These are phyloP conservation scores for Zymoseptoria brevis DNA, from an alignment of 2,329 filamentous ascomycete species.

Conservation along the genomic window DNA sequence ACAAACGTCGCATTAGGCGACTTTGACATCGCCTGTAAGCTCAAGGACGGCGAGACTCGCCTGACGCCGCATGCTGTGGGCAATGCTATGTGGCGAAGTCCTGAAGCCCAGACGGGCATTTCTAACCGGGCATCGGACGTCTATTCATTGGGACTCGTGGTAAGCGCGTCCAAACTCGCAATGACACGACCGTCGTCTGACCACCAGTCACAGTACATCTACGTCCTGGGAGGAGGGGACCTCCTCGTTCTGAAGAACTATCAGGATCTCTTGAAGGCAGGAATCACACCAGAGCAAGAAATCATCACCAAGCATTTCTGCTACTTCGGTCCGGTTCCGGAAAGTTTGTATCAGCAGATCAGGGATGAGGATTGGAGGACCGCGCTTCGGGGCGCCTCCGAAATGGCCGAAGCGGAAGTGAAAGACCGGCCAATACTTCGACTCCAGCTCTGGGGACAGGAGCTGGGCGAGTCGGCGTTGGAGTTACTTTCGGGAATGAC, in stretches of 20 bases:
- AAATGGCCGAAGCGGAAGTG: constrained; percentile 24
- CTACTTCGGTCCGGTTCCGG: constrained; percentile 30
- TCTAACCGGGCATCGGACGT: constrained; percentile 32
- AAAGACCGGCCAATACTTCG: constrained; percentile 24
- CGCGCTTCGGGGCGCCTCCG: constrained; percentile 20
- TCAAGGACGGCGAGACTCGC: constrained; percentile 21
- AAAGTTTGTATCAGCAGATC: constrained; percentile 27
- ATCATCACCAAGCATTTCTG: constrained; percentile 29
- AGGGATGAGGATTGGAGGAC: constrained; percentile 21
- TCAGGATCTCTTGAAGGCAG: constrained; percentile 24
- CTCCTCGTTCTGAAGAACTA: constrained; percentile 28
- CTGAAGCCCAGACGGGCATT: constrained; percentile 32
- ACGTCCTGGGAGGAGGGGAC: constrained; percentile 26
- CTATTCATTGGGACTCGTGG: constrained; percentile 34
- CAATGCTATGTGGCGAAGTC: constrained; percentile 36
- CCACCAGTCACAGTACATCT: constrained; percentile 29
- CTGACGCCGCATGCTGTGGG: constrained; percentile 27
- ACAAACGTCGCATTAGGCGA: constrained; percentile 31
- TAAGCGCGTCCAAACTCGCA: constrained; percentile 20
- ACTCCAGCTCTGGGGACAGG: constrained; percentile 26
- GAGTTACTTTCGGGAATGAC: constrained; percentile 32
- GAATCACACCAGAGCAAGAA: constrained; percentile 29
- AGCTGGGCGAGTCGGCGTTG: constrained; percentile 21
- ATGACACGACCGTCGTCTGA: constrained; percentile 9
- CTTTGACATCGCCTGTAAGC: constrained; percentile 32